Conservation (phyloP, 805 yeast genomes). For the Middelhovenomyces tepae region DNA sequence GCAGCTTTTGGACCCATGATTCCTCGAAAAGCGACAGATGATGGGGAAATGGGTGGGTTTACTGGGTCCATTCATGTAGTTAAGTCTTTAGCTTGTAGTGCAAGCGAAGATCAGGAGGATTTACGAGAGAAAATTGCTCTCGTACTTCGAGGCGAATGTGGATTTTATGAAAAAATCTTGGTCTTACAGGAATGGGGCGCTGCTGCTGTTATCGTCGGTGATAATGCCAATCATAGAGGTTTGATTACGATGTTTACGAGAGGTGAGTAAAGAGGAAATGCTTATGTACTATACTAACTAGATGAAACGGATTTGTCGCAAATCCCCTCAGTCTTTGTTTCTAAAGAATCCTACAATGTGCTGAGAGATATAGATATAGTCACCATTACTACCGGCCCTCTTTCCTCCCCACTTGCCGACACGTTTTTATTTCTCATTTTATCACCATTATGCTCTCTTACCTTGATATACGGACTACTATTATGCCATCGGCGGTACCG, state of each 20-base stretch:
- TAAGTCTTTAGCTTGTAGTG: slow-evolving; percentile 18
- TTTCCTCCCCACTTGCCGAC: slow-evolving; percentile 27
- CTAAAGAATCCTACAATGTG: slow-evolving; percentile 34
- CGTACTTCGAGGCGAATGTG: slow-evolving; percentile 44
- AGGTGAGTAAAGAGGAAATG: slow-evolving; percentile 7
- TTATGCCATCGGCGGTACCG: slow-evolving; percentile 28
- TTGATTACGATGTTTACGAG: slow-evolving; percentile 48
- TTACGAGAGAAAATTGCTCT: slow-evolving; percentile 27
- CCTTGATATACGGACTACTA: slow-evolving; percentile 28
- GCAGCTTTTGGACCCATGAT: slow-evolving; percentile 30
- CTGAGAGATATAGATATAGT: slow-evolving; percentile 17
- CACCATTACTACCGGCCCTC: slow-evolving; percentile 16
- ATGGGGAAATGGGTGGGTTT: slow-evolving; percentile 13
- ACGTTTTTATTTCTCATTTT: slow-evolving; percentile 31
- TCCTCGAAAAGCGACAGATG: slow-evolving; percentile 10
- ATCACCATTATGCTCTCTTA: slow-evolving; percentile 32
- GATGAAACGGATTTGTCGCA: slow-evolving; percentile 35
- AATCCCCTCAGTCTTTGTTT: slow-evolving; percentile 46
- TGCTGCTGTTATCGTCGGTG: slow-evolving; percentile 46
- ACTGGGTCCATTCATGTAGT: slow-evolving; percentile 19
- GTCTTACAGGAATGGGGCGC: slow-evolving; percentile 40
- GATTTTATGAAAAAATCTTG: slow-evolving; percentile 44
- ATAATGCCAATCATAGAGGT: slow-evolving; percentile 38
- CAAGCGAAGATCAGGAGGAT: slow-evolving; percentile 15
- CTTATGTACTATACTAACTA: too few species aligned